Base-by-base conservation (phyloP, 805 yeast species). In the Allodekkera sacchari region DNA sequence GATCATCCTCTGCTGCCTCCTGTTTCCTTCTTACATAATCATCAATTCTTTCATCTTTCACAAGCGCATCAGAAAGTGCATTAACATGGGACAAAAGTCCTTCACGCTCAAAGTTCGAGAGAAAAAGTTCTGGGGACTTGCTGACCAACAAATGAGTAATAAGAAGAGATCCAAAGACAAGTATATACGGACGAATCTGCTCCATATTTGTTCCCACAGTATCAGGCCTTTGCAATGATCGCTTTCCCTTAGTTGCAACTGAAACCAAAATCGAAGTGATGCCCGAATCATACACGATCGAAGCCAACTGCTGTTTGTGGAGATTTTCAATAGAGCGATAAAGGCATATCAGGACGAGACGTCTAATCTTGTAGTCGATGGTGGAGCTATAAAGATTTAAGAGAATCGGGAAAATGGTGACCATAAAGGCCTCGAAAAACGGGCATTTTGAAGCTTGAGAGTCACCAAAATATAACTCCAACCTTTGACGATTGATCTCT, bases 371-470 rank as follows among this genome's bases (percentile, higher is more conserved):
- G 39, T 66, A 72, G 36, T 82, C 84, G 48, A 82, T 78, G 0
- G 89, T 68, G 3, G 89, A 76, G 22, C 81, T 76, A 45, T 77
- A 84, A 7, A 83, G 67, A 38, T 71, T 74, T 8, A 81, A 52
- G 32, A 84, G 46, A 4, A 77, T 42, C 1, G 72, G 66, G 50
- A 77, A 69, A 4, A 76, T 48, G 7, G 85, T 61, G 27, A 56
- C 56, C 6, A 68, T 58, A 47, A 79, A 72, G 2, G 33, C 20
- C 14, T 46, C 41, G 17, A 44, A 43, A 2, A 32, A 22, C 4
- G 22, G 18, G 7, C 20, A 19, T 20, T 50, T 48, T 4, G 39
- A 47, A 2, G 38, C 43, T 8, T n/a, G 7, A n/a, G 22, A 19
- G 13, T 53, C 43, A 2, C 48, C 44, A 7, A 47, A 41, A 31